Evolutionary conservation across 2,329 filamentous ascomycete genomes (phyloP).

Genomic region (Chaetomium olivaceum): DNA sequence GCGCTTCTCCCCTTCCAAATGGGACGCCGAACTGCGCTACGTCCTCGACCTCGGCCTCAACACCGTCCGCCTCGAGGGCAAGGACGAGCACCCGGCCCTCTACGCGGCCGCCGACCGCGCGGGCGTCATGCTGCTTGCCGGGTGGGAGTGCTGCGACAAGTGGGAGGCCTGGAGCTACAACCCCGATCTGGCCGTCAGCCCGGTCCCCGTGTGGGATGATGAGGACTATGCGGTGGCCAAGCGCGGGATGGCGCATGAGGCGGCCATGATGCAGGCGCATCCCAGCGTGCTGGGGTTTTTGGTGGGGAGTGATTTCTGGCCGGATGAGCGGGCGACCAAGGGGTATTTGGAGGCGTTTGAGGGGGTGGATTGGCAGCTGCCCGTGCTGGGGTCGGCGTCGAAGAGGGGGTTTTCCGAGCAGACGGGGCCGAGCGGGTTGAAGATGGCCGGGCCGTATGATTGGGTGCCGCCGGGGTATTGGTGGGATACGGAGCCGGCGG

Average conservation of each 20-base stretch:
- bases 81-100: conserved; percentile 62
- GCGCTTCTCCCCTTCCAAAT: conserved; percentile 53
- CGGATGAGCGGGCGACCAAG: conserved; percentile 55
- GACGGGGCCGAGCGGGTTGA: conserved; percentile 60
- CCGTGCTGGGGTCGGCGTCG: conserved; percentile 59
- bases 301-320: conserved; percentile 65
- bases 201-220: conserved; percentile 47
- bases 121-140: conserved; percentile 62
- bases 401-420: conserved; percentile 54
- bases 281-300: conserved; percentile 60
- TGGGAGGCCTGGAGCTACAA: conserved; percentile 68
- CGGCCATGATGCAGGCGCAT: conserved; percentile 59
- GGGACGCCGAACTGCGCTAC: conserved; percentile 52
- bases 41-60: conserved; percentile 63
- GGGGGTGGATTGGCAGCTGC: conserved; percentile 55
- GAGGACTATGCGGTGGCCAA: conserved; percentile 57
- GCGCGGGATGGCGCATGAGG: conserved; percentile 60
- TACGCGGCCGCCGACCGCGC: conserved; percentile 60
- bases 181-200: conserved; percentile 45
- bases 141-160: conserved; percentile 69
- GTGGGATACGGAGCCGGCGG: conserved; percentile 47
- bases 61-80: conserved; percentile 64
- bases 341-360: conserved; percentile 55
- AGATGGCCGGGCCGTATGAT: conserved; percentile 67
- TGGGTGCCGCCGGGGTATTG: conserved; percentile 68